phyloP scores from a whole-genome alignment of 2,329 filamentous ascomycete species.

The Metarhizium album region DNA sequence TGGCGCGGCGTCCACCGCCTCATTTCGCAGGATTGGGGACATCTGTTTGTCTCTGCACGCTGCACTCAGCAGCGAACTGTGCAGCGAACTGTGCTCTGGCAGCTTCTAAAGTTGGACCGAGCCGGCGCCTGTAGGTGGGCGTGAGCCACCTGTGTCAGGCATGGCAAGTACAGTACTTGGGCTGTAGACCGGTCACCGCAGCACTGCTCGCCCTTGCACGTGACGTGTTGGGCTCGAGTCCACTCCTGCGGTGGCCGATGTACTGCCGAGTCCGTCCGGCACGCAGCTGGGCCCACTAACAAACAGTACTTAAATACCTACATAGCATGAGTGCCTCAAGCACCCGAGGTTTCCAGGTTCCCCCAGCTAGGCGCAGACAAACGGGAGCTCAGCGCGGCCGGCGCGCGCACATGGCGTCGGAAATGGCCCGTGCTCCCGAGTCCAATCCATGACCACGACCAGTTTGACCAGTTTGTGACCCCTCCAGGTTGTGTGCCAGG shows the following conservation, averaged over 20 bases:
- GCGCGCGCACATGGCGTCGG: not conserved
- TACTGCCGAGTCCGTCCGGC: not conserved
- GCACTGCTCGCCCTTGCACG: too few species aligned
- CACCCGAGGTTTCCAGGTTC: too few species aligned
- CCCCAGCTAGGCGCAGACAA: too few species aligned
- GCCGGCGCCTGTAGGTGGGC: not conserved
- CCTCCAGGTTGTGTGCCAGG: not conserved
- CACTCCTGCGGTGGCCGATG: not conserved
- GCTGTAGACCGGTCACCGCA: too few species aligned
- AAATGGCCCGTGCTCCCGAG: not conserved
- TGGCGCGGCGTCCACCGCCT: constrained; percentile 19
- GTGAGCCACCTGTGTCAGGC: not conserved
- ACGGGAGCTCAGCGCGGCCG: too few species aligned
- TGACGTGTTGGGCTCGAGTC: too few species aligned
- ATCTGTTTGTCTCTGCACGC: constrained; percentile 10
- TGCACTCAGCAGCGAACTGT: not conserved
- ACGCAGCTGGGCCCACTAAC: too few species aligned
- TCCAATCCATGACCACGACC: not conserved
- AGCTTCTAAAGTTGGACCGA: not conserved
- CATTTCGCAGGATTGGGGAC: constrained; percentile 15
- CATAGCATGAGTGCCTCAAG: too few species aligned
- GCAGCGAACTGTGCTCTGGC: not conserved
- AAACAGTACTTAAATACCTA: too few species aligned
- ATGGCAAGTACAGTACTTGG: too few species aligned
- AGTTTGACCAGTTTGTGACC: not conserved